Evolutionary conservation across 73 alveolate genomes (phyloP), one percentile per base, ranked within the genome.

Genomic region (Paramecium sexaurelia): DNA sequence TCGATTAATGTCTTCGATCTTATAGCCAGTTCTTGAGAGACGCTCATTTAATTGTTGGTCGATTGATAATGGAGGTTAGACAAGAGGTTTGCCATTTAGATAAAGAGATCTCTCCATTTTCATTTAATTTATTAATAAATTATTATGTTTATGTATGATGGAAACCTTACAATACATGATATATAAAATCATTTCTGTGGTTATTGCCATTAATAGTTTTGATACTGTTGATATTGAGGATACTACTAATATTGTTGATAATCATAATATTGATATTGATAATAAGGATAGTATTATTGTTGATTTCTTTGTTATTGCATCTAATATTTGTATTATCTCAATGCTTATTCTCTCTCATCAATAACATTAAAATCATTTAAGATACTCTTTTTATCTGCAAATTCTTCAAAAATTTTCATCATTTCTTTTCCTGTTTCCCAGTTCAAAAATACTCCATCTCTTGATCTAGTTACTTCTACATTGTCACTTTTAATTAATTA

Each of bases 321-420:
- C 55, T 78, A 33, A 29, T 78, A 45, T 39, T 78, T 78, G 55
- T 78, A 78, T 39, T 78, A 11, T 78, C 90, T 78, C 27, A 78
- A 78, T 7, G 68, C 68, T 78, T 78, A 78, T 43, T 78, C 90
- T 78, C 90, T 78, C 11, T 78, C 55, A 43, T 78, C 90, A 24
- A 78, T 41, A 1, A 29, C 90, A 9, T n/a, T 22, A 24, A 78
- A 78, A 43, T 78, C 90, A 22, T 78, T 37, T 1, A 78, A 47
- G 1, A 78, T 78, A 61, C 90, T 78, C 73, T 78, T 78, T 33
- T 78, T 78, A 11, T 78, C 90, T 40, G 68, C 45, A 43, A 78
- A 78, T 45, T 78, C 90, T 24, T 78, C 90, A 78, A 78, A 78
- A 17, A 78, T 78, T 39, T 78, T 78, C 90, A 78, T 78, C 90